These are phyloP conservation scores for Verticillium albo-atrum DNA, from an alignment of 2,329 filamentous ascomycete species.

Conservation along the genomic window DNA sequence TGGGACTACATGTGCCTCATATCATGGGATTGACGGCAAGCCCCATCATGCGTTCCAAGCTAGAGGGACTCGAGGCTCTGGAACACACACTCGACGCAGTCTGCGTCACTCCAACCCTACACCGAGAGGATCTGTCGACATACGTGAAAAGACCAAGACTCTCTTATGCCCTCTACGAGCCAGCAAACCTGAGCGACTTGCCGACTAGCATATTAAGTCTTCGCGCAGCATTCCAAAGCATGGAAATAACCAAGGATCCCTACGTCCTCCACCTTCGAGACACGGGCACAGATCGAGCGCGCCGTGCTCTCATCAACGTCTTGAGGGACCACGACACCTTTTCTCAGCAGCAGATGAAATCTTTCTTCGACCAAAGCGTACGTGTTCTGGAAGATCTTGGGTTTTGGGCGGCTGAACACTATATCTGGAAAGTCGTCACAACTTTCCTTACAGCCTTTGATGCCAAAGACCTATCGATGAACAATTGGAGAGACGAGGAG, in stretches of 20 bases:
- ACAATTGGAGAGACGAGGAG: constrained; percentile 43
- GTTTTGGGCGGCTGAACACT: constrained; percentile 64
- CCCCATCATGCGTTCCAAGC: constrained; percentile 59
- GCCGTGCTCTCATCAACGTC: constrained; percentile 29
- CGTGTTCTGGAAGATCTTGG: constrained; percentile 57
- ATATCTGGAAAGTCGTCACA: constrained; percentile 47
- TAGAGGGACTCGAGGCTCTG: constrained; percentile 52
- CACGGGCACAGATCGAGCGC: constrained; percentile 35
- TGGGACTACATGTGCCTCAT: constrained; percentile 45
- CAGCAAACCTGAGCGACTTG: constrained; percentile 16
- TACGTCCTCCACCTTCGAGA: constrained; percentile 43
- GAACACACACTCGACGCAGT: constrained; percentile 67
- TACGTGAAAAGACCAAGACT: constrained; percentile 65
- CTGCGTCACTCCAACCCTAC: constrained; percentile 62
- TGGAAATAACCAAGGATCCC: constrained; percentile 60
- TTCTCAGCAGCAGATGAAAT: constrained; percentile 49
- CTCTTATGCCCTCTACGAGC: constrained; percentile 25
- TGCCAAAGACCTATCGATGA: constrained; percentile 21
- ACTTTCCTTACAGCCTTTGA: constrained; percentile 19
- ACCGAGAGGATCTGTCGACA: constrained; percentile 65
- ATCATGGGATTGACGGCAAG: constrained; percentile 81
- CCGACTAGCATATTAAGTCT: constrained; percentile 38
- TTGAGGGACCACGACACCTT: constrained; percentile 44
- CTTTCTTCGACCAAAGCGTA: constrained; percentile 43
- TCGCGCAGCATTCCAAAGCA: constrained; percentile 26